Base-by-base conservation (phyloP, 2,329 filamentous ascomycete species). In the Truncatella angustata region DNA sequence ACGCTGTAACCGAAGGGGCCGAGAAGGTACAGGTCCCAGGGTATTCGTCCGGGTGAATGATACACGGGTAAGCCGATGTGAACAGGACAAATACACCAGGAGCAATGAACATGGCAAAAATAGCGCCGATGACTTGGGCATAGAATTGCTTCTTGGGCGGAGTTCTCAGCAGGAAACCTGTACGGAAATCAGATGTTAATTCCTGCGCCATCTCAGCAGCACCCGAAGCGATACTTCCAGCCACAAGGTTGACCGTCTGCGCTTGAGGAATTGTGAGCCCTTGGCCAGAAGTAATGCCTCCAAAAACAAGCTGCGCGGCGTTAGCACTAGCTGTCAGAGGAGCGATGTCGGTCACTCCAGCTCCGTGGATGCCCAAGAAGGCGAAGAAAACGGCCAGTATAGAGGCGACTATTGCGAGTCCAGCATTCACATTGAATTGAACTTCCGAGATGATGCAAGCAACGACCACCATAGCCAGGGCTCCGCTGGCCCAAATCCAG, bases 61-160 rank as follows among this genome's bases (percentile, higher is more conserved):
- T 85, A 63, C 86, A 88, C 1, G 85, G 85, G 65, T 89, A 88
- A 0, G 86, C 86, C 4, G 78, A 76, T 56, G 82, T 78, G 72
- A 88, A 88, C 40, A 88, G 78, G 30, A 87, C 79, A 62, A 87
- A 88, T 58, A 88, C 77, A 9, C 81, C 84, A 1, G 84, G 84
- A 0, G 85, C 82, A 11, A 88, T 70, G 70, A 86, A 87, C 58
- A 87, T 75, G n/a, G 84, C 78, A 44, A 87, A 77, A 28, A 86
- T 65, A 7, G 81, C 81, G 24, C 85, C 85, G 12, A 86, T 67
- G 37, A 75, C 77, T 66, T 88, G 86, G 0, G 84, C 85, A 58
- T 84, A 74, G 75, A 84, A 88, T 66, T 88, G 85, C 64, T 84
- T 77, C 54, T 79, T 75, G 0, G 85, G 85, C 0, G 85, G 78